These are phyloP conservation scores for Phyllosticta citrichinensis DNA, from an alignment of 2,329 filamentous ascomycete genomes.

Conservation along the genomic window DNA sequence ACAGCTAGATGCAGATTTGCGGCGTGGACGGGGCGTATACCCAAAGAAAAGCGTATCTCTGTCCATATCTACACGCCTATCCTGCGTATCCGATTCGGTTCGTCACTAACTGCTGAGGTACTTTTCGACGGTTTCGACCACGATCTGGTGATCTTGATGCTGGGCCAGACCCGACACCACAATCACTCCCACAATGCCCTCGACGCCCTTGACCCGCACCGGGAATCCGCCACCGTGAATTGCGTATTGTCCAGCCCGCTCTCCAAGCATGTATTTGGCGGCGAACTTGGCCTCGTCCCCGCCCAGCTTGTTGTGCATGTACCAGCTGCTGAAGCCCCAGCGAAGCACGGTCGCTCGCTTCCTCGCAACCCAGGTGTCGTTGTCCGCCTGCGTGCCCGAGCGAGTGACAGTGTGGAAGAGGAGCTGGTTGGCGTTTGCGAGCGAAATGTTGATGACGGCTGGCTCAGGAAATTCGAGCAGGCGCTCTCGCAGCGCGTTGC, in stretches of 20 bases:
- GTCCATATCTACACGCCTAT: background rate
- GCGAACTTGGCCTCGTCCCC: constrained; percentile 57
- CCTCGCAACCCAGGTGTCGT: constrained; percentile 51
- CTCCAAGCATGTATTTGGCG: constrained; percentile 53
- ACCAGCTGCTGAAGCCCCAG: constrained; percentile 62
- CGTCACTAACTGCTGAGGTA: constrained; percentile 25
- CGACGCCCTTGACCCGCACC: constrained; percentile 60
- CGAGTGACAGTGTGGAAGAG: constrained; percentile 63
- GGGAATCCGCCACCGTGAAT: constrained; percentile 72
- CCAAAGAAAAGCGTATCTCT: background rate
- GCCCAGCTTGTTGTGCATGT: constrained; percentile 56
- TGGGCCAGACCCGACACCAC: constrained; percentile 69
- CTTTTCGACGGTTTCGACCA: constrained; percentile 57
- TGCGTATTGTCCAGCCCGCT: constrained; percentile 52
- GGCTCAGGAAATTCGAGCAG: constrained; percentile 45
- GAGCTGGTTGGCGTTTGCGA: constrained; percentile 47
- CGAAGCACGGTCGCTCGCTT: constrained; percentile 64
- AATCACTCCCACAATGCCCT: constrained; percentile 65
- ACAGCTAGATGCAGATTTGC: background rate
- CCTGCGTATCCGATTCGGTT: background rate
- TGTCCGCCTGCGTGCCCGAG: constrained; percentile 58
- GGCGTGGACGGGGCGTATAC: background rate
- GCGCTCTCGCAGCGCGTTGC: constrained; percentile 53
- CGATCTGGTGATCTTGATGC: constrained; percentile 66
- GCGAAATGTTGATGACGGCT: constrained; percentile 53